Base-by-base conservation (phyloP, 1,284 basidiomycete species). In the Termitomyces sp. region DNA sequence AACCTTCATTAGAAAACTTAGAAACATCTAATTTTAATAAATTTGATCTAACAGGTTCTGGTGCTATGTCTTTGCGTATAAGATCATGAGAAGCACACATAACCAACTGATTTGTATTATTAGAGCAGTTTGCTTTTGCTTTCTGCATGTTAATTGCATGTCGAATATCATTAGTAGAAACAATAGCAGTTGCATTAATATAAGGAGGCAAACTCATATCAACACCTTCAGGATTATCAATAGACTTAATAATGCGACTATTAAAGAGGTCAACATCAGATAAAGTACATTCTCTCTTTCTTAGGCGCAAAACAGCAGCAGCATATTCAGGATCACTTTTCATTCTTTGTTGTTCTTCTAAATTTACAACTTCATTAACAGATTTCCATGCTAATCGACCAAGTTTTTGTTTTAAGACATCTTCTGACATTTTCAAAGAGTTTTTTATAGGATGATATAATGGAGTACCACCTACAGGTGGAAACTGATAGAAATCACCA, bases 291-390 rank as follows among this genome's bases (percentile, higher is more conserved):
- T 7, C 61, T 39, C 0, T 31, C 49, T n/a, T 62, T 3, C 11
- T n/a, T n/a, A 70, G 45, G 0, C 52, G 40, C 3, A 46, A 26
- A 0, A 68, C 64, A 1, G 66, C 61, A 5, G 33, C 53, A 16
- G 46, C 63, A 62, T 68, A 71, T 19, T 61, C 61, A 3, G 45
- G 33, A 57, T 70, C 68, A 11, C 24, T 16, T 28, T 62, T 59
- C 66, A 70, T 70, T 8, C 56, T 38, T 18, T 68, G 61, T 34
- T 71, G 68, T 24, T 70, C 62, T 1, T 21, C 52, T 0, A 69
- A 45, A 10, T 56, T 52, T 1, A 71, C 53, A 0, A 67, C 62
- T 0, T 46, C 54, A 43, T 63, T 58, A 0, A 71, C 44, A 0
- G 47, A 52, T 33, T 66, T 65, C 65, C 68, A 71, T 1, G 66